These are phyloP conservation scores for Sporisorium exsertum DNA, from an alignment of 1,284 basidiomycete species.

Conservation along the genomic window DNA sequence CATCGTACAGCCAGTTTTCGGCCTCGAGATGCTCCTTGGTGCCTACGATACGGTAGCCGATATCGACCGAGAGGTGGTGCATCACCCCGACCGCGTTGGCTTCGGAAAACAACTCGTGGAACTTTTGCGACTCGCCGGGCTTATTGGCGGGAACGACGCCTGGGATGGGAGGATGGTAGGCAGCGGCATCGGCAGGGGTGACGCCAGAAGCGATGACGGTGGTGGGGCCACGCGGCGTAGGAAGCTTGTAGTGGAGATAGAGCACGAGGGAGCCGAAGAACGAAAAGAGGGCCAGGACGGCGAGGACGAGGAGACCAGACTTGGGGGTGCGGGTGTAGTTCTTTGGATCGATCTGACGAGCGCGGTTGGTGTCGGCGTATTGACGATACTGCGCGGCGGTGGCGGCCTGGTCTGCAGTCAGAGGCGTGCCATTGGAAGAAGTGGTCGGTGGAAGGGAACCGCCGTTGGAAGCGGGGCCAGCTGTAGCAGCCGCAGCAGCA, in stretches of 20 bases:
- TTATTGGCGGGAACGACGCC: conserved; percentile 25
- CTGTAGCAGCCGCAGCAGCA: conserved; percentile 8
- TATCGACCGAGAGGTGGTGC: conserved; percentile 74
- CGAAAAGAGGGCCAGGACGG: conserved; percentile 34
- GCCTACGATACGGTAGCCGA: conserved; percentile 92
- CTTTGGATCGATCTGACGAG: conserved; percentile 38
- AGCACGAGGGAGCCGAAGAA: conserved; percentile 50
- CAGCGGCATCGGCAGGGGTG: conserved; percentile 37
- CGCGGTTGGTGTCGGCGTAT: conserved; percentile 23
- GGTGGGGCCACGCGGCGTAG: conserved; percentile 50
- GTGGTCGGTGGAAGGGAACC: conserved; percentile 9
- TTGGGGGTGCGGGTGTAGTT: conserved; percentile 48
- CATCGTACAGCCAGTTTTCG: conserved; percentile 82
- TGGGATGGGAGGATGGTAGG: conserved; percentile 39
- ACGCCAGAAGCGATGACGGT: conserved; percentile 38
- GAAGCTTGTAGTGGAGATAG: conserved; percentile 63
- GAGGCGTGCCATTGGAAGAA: conserved; percentile 16
- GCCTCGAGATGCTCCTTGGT: conserved; percentile 87
- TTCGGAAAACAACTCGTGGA: conserved; percentile 60
- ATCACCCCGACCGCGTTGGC: conserved; percentile 62
- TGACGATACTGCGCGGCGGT: conserved; percentile 23
- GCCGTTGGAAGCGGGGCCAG: conserved; percentile 17
- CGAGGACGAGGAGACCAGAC: conserved; percentile 37
- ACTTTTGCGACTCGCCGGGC: conserved; percentile 19
- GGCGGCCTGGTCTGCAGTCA: conserved; percentile 10